Evolutionary conservation across 371 early-diverging fungal species (phyloP), one percentile per base, ranked within the genome.

Genomic region (Batkoa obscura): DNA sequence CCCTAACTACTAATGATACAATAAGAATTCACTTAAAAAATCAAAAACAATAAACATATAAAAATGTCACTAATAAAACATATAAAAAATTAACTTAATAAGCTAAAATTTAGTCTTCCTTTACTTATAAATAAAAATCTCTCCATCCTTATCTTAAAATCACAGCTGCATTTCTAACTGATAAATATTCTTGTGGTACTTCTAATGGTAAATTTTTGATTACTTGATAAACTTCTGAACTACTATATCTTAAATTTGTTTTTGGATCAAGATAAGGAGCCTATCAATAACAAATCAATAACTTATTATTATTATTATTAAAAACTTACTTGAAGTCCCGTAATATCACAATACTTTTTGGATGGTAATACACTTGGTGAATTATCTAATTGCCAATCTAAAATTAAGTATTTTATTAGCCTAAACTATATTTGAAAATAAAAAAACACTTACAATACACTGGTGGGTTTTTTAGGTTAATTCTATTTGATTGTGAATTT

Each of bases 311-410:
- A 43, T 49, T 39, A 31, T n/a, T 39, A 54, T 2, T n/a, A 34
- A 3, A 2, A 34, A 47, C 46, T 53, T 69, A 72, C 79, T 69
- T 77, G 78, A 46, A 90, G 63, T 13, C 90, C 90, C 1, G 90
- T 91, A 54, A 91, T 78, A 60, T 90, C 92, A 63, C 92, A 91
- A 66, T 91, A 91, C 62, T 90, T 89, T 65, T 85, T 84, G 58
- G 76, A 79, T 15, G 92, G 92, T 37, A 71, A 56, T 55, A 88
- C 61, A 12, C 89, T 87, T 9, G 92, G 92, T 58, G 86, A 73
- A 13, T 86, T 83, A 60, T 85, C 85, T 42, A 88, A 84, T 42
- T 73, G 79, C 76, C 83, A 86, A 68, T 86, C 83, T 82, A 62
- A 23, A 32, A 32, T 32, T 30, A 47, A 55, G 47, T 17, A 41